Evolutionary conservation across 768 basidiomycete species (phyloP), one percentile per base, ranked within the genome.

Genomic region (Lepiota brunneoincarnata): DNA sequence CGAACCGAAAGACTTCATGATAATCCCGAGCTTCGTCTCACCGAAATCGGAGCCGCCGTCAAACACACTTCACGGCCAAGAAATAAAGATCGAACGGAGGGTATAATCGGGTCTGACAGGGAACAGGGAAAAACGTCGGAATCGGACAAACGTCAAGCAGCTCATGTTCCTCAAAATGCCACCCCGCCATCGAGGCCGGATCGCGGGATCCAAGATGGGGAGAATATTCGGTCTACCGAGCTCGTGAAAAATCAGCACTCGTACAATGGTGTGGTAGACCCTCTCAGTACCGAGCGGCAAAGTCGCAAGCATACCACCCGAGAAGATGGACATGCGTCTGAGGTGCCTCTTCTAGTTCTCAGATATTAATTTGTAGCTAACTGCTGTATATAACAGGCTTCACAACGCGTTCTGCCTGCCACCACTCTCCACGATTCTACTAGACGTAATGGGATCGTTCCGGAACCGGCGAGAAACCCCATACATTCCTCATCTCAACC

Each of bases 21-120:
- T 35, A 41, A 28, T 34, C 39, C 53, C 34, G 53, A 48, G 24
- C 28, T 18, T 34, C 18, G 20, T 20, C 40, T 34, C n/a, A 24
- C 26, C 3, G 39, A 54, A 14, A n/a, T 28, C 18, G 44, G 38
- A 10, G 11, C 31, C 11, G 26, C 36, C 21, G 53, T 41, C 31
- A 47, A 23, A 11, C 28, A 31, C 18, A 21, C 45, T 6, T 38
- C 36, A 23, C 39, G 45, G 14, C 23, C 36, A 20, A 54, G 26
- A 20, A 20, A 17, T 4, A 54, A 26, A 39, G 18, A 15, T 34
- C 40, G 40, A 4, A 45, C 18, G 37, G 52, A 54, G 2, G 53
- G 53, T 48, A 5, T 48, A 39, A 54, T 38, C 18, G 53, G 48
- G 18, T 54, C 53, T 18, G 53, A 54, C n/a, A 54, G 37, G 40